These are phyloP conservation scores for Salinomyces thailandicus DNA, from an alignment of 2,329 filamentous ascomycete genomes.

Conservation along the genomic window DNA sequence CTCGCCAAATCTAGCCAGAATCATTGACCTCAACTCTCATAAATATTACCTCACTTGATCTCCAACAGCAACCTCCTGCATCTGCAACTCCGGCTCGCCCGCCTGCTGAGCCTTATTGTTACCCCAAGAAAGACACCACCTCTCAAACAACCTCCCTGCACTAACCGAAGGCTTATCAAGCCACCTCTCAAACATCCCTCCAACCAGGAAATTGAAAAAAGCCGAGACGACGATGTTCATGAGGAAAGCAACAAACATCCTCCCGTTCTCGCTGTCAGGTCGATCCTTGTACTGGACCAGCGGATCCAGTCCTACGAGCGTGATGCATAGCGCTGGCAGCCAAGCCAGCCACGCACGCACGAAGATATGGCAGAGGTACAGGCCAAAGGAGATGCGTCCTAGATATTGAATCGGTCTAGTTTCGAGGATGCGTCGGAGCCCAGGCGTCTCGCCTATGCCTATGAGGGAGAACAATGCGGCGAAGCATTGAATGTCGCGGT, in stretches of 20 bases:
- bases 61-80: background rate
- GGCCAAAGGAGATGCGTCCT: background rate
- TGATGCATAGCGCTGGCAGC: background rate
- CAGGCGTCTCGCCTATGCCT: background rate
- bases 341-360: background rate
- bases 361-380: conserved; percentile 1
- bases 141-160: background rate
- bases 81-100: background rate
- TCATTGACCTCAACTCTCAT: no score
- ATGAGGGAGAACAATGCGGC: background rate
- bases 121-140: no score
- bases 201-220: background rate
- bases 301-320: background rate
- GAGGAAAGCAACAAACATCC: background rate
- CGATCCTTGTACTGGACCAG: background rate
- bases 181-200: background rate
- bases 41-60: no score
- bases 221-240: background rate
- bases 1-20: no score
- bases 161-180: background rate
- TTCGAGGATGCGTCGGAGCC: background rate
- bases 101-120: background rate
- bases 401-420: background rate
- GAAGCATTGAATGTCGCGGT: background rate
- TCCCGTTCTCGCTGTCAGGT: background rate